These are phyloP conservation scores for Brettanomyces bruxellensis DNA, from an alignment of 805 yeast genomes.

Conservation along the genomic window DNA sequence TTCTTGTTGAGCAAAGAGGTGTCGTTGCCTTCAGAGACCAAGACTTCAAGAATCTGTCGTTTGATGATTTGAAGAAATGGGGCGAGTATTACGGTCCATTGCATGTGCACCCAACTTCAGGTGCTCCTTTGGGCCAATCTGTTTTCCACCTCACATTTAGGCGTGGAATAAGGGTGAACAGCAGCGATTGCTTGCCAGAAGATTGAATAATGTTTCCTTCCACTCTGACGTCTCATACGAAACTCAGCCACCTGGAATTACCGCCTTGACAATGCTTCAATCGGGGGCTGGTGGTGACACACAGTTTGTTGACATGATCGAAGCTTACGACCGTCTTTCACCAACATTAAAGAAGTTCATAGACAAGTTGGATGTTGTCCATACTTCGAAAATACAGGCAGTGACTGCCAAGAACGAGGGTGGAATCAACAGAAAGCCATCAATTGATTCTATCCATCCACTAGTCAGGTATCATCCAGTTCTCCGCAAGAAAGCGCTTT, in stretches of 20 bases:
- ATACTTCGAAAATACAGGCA: constrained; percentile 68
- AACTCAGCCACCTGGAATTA: constrained; percentile 62
- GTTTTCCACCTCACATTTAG: constrained; percentile 57
- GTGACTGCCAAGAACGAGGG: constrained; percentile 43
- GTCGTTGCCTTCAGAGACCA: constrained; percentile 60
- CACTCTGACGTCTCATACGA: constrained; percentile 74
- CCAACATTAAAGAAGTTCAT: constrained; percentile 52
- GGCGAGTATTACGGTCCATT: constrained; percentile 61
- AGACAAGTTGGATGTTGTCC: constrained; percentile 55
- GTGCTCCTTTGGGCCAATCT: constrained; percentile 52
- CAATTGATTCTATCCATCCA: constrained; percentile 60
- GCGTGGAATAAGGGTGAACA: constrained; percentile 31
- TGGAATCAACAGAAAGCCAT: constrained; percentile 56
- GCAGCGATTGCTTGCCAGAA: constrained; percentile 26
- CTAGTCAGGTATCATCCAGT: constrained; percentile 68
- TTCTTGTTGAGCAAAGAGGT: constrained; percentile 60
- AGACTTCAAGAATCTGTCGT: constrained; percentile 50
- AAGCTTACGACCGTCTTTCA: constrained; percentile 64
- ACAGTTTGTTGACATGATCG: constrained; percentile 61
- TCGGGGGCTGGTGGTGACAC: constrained; percentile 63
- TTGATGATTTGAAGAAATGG: constrained; percentile 37
- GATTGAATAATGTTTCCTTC: constrained; percentile 39
- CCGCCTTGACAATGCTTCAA: constrained; percentile 57
- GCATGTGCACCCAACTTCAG: constrained; percentile 69
- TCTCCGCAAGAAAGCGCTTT: constrained; percentile 50